Conservation (phyloP, 169 alveolate genomes). For the Plasmodium gallinaceum region DNA sequence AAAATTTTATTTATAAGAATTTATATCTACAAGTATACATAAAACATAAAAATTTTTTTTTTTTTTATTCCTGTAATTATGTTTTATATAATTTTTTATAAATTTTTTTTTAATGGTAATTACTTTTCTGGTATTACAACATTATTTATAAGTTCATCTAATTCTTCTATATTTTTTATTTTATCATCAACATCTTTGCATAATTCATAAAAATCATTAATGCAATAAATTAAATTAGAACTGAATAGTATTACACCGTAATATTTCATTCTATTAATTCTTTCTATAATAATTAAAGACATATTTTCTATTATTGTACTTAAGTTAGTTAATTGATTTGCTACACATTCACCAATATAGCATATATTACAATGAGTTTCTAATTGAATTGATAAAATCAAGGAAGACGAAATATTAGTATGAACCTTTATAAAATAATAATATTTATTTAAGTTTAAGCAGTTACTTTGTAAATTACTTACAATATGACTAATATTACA, state of each 20-base stretch:
- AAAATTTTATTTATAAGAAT: background rate
- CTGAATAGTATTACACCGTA: constrained; percentile 35
- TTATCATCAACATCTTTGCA: constrained; percentile 21
- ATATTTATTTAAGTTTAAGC: constrained; percentile 20
- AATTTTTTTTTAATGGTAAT: background rate
- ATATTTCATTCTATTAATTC: constrained; percentile 35
- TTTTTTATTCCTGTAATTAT: background rate
- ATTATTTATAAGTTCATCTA: constrained; percentile 11
- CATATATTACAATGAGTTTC: constrained; percentile 64
- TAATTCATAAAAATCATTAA: constrained; percentile 26
- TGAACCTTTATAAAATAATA: constrained; percentile 33
- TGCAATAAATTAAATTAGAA: constrained; percentile 40
- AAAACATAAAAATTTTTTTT: no score
- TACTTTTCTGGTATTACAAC: constrained; percentile 4
- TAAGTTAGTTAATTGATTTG: constrained; percentile 13
- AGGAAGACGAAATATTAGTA: constrained; percentile 35
- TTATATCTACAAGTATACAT: background rate
- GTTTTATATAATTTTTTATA: background rate
- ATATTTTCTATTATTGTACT: constrained; percentile 5
- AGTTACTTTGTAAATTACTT: constrained; percentile 29
- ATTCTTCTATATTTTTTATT: background rate
- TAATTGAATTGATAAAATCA: constrained; percentile 20
- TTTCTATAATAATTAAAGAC: constrained; percentile 18
- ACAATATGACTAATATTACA: constrained; percentile 19
- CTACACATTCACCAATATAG: constrained; percentile 29